Evolutionary conservation across 306 rosid genomes (phyloP).

Genomic region (Malus sieversii): DNA sequence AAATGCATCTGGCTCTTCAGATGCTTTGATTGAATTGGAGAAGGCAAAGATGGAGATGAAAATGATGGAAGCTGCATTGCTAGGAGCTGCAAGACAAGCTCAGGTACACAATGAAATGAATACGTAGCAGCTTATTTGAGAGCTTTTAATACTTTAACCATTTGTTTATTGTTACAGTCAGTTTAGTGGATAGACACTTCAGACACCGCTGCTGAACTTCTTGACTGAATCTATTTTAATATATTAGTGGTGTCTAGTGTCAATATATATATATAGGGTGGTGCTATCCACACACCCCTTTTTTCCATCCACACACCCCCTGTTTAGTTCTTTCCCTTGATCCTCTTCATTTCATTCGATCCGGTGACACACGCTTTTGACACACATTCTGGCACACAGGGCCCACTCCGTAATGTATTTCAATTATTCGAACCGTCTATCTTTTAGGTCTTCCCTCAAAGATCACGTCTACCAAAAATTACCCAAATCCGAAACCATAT

Average conservation of each 20-base stretch:
- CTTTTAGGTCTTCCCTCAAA: too few species aligned
- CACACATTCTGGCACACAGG: too few species aligned
- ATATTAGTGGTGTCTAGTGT: not conserved
- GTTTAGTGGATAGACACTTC: not conserved
- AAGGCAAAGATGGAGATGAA: conserved; percentile 73
- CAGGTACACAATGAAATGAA: conserved; percentile 56
- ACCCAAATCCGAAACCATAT: too few species aligned
- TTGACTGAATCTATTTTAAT: not conserved
- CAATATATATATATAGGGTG: not conserved
- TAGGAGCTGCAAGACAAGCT: conserved; percentile 98
- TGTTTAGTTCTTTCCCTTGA: too few species aligned
- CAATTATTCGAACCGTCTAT: too few species aligned
- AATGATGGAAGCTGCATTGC: conserved; percentile 96
- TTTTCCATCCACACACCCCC: too few species aligned
- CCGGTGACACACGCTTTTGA: too few species aligned
- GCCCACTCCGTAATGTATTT: too few species aligned
- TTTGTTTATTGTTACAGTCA: not conserved
- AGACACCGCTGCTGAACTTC: not conserved
- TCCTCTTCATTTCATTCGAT: too few species aligned
- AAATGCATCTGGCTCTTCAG: conserved; percentile 29
- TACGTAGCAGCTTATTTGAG: conserved; percentile 15
- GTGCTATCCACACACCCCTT: too few species aligned
- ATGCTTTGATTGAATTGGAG: conserved; percentile 57
- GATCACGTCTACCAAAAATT: too few species aligned
- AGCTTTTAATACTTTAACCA: conserved; percentile 1